These are phyloP conservation scores for Ichthyophthirius multifiliis DNA, from an alignment of 169 alveolate species.

Conservation along the genomic window DNA sequence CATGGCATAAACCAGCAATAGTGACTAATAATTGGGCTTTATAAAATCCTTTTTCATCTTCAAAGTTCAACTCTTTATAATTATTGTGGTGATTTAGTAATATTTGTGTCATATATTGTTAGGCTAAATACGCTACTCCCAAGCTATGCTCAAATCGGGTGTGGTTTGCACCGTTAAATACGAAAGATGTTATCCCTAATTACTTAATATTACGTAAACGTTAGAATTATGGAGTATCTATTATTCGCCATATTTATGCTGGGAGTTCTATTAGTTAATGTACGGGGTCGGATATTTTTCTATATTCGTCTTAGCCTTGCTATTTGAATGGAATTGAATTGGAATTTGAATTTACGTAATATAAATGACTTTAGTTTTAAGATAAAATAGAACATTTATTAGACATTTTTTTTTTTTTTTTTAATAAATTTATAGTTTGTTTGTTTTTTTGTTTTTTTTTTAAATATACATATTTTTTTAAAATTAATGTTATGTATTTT, in stretches of 20 bases:
- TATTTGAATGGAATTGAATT: no score
- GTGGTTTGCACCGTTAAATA: constrained; percentile 90
- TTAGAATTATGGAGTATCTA: constrained; percentile 86
- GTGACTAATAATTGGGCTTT: constrained; percentile 47
- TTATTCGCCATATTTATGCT: constrained; percentile 56
- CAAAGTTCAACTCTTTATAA: constrained; percentile 6
- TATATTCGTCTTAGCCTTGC: constrained; percentile 5
- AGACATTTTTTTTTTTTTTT: no score
- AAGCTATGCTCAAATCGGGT: constrained; percentile 89
- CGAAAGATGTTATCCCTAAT: constrained; percentile 77
- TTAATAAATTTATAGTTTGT: no score
- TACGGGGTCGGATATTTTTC: constrained; percentile 33
- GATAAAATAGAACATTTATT: no score
- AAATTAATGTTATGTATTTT: no score
- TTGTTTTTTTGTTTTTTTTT: no score
- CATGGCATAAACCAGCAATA: constrained; percentile 91
- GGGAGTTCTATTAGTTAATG: constrained; percentile 39
- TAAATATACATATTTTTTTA: no score
- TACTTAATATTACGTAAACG: constrained; percentile 87
- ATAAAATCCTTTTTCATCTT: constrained; percentile 12
- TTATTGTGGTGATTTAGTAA: constrained; percentile 19
- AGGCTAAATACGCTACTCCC: constrained; percentile 86
- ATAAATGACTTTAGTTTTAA: no score
- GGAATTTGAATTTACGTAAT: no score
- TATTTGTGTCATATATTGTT: constrained; percentile 70